A percentile compares a stretch with the other conserved stretches of the same genome.
phyloP scores from a whole-genome alignment of 805 yeast genomes.

The Gaillardinia entomophila region DNA sequence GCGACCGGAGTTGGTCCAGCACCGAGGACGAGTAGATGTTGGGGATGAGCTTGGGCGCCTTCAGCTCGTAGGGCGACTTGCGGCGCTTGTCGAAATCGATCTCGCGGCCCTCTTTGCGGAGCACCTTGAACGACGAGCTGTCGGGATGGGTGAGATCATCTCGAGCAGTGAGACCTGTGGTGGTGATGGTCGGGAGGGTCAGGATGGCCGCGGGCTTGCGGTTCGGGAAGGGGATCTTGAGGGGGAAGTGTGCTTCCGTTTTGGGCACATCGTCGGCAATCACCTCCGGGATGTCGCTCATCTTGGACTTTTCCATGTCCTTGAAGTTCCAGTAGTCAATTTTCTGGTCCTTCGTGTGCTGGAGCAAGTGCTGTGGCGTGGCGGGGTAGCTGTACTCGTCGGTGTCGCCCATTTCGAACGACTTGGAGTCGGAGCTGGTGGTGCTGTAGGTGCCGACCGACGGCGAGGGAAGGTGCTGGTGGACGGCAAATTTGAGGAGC shows the following conservation, averaged over 20 bases:
- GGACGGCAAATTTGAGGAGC: constrained; percentile 29
- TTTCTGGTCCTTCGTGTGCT: constrained; percentile 31
- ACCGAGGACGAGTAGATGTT: constrained; percentile 13
- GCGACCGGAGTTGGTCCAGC: constrained; percentile 18
- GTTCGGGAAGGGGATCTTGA: background rate
- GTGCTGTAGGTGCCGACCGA: constrained; percentile 36
- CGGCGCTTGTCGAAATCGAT: constrained; percentile 79
- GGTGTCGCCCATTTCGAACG: constrained; percentile 40
- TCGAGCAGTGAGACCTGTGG: too few relatives aligned
- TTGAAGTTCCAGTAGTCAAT: constrained; percentile 57
- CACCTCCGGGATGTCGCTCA: background rate
- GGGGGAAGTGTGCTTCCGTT: background rate
- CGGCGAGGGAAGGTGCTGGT: constrained; percentile 28
- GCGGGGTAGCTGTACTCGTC: constrained; percentile 46
- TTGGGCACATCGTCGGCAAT: background rate
- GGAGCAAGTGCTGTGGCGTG: constrained; percentile 65
- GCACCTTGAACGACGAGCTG: constrained; percentile 58
- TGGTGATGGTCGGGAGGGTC: background rate
- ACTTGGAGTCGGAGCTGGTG: constrained; percentile 50
- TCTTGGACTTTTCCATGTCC: constrained; percentile 15
- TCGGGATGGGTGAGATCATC: too few relatives aligned
- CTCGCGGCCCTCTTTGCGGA: constrained; percentile 61
- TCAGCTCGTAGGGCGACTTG: constrained; percentile 60
- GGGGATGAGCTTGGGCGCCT: constrained; percentile 31
- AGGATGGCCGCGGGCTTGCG: background rate